Percentiles rank a stretch among this genome's conserved stretches.
Evolutionary conservation across 2,329 filamentous ascomycete genomes (phyloP).

Genomic region (Tolypocladium album): DNA sequence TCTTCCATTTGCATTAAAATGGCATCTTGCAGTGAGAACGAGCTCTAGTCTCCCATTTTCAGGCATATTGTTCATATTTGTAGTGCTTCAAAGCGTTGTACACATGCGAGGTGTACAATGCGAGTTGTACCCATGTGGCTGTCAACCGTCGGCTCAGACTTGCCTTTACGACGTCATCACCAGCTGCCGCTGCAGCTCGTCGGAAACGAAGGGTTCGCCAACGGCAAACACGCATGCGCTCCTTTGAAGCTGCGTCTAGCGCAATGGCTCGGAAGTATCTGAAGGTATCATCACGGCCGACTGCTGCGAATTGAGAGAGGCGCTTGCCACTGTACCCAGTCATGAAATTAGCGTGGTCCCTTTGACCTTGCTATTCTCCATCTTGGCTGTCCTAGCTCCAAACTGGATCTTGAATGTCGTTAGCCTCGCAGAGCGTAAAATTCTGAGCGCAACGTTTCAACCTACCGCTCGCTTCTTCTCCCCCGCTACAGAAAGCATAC

Average conservation of each 20-base stretch:
- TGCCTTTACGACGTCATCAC: conserved; percentile 51
- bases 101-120: too few relatives aligned
- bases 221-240: conserved; percentile 37
- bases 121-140: not conserved
- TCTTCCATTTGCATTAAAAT: too few relatives aligned
- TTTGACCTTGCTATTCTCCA: conserved; percentile 59
- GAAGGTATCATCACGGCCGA: conserved; percentile 54
- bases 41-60: not conserved
- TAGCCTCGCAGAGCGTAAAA: not conserved
- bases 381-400: conserved; percentile 72
- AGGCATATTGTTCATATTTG: not conserved
- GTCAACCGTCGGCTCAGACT: conserved; percentile 43
- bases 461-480: conserved; percentile 60
- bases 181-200: conserved; percentile 12
- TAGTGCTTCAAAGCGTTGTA: not conserved
- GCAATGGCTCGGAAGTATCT: conserved; percentile 64
- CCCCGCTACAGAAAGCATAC: conserved; percentile 58
- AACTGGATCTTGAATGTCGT: conserved; percentile 58
- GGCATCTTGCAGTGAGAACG: too few relatives aligned
- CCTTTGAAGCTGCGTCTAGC: conserved; percentile 8
- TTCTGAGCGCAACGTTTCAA: not conserved
- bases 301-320: not conserved
- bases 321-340: conserved; percentile 8
- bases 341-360: conserved; percentile 51
- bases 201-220: conserved; percentile 27